A percentile compares a stretch with the other conserved stretches of the same genome.
Evolutionary conservation across 108 stramenopile species (phyloP).

Genomic region (Cyclostephanos invisitatus): DNA sequence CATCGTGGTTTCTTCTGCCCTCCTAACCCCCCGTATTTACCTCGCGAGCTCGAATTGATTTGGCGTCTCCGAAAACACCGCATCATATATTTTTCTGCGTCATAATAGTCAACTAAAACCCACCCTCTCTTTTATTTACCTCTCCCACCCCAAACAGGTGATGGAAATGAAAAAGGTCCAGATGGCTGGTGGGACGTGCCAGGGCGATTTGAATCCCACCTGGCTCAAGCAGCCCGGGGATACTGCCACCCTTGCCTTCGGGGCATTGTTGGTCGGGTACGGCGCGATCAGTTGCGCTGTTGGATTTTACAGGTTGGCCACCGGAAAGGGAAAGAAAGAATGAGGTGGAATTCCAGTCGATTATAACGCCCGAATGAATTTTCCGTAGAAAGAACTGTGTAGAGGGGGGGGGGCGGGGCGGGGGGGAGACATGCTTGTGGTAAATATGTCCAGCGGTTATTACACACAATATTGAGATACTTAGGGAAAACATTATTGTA

Average conservation of each 20-base stretch:
- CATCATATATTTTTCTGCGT: background rate
- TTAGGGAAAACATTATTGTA: conserved; percentile 2
- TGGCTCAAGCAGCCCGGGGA: conserved; percentile 83
- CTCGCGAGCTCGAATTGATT: background rate
- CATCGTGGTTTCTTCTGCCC: background rate
- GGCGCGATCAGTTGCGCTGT: conserved; percentile 39
- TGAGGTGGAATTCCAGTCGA: too few relatives aligned
- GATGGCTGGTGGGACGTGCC: conserved; percentile 63
- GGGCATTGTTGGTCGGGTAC: conserved; percentile 49
- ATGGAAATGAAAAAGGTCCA: conserved; percentile 80
- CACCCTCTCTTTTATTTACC: conserved; percentile 9
- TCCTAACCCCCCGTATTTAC: background rate
- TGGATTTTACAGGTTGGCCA: conserved; percentile 74
- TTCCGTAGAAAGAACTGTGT: background rate
- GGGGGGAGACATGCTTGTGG: background rate
- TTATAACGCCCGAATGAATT: too few relatives aligned
- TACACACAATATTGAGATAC: background rate
- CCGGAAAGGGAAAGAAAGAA: conserved; percentile 77
- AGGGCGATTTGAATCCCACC: conserved; percentile 75
- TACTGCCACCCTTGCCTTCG: conserved; percentile 42
- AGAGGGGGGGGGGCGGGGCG: background rate
- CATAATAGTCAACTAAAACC: background rate
- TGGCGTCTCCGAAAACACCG: background rate
- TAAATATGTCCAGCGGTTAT: background rate
- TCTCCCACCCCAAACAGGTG: conserved; percentile 46